Conservation (phyloP, 768 basidiomycete genomes). For the Daedalea quercina region DNA sequence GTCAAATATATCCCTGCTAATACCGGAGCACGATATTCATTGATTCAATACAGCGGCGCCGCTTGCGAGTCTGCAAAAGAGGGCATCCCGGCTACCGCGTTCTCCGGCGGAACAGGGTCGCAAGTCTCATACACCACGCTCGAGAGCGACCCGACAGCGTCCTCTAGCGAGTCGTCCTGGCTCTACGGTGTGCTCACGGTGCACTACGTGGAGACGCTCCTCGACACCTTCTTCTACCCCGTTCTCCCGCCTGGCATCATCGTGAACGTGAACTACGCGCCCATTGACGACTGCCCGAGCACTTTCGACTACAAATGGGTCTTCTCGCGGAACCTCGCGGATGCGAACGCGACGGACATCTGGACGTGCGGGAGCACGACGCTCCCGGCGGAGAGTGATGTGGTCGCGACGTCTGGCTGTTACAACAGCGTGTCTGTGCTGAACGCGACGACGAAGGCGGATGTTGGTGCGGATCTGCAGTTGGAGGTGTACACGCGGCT, state of each 20-base stretch:
- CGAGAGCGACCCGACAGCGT: conserved; percentile 12
- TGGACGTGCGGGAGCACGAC: conserved; percentile 36
- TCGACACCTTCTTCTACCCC: conserved; percentile 17
- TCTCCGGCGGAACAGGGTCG: conserved; percentile 19
- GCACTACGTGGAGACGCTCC: conserved; percentile 13
- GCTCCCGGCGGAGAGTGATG: conserved; percentile 37
- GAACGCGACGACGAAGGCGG: conserved; percentile 35
- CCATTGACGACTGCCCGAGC: conserved; percentile 25
- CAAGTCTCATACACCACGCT: conserved; percentile 24
- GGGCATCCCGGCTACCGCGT: conserved; percentile 24
- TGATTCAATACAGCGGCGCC: conserved; percentile 15
- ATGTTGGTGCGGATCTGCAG: conserved; percentile 38
- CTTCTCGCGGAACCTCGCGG: conserved; percentile 32
- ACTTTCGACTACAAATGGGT: conserved; percentile 36
- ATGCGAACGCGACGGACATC: conserved; percentile 32
- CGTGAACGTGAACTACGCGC: conserved; percentile 47
- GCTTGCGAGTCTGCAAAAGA: conserved; percentile 21
- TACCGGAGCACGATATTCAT: neutral
- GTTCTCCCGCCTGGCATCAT: conserved; percentile 35
- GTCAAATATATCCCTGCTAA: neutral
- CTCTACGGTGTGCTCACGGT: conserved; percentile 17
- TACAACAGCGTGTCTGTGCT: conserved; percentile 33
- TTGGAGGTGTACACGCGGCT: conserved; percentile 31
- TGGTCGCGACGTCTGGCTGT: conserved; percentile 31
- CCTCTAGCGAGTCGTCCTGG: conserved; percentile 9